Evolutionary conservation across 2,329 filamentous ascomycete genomes (phyloP).

Genomic region (Ophiostoma novo-ulmi): DNA sequence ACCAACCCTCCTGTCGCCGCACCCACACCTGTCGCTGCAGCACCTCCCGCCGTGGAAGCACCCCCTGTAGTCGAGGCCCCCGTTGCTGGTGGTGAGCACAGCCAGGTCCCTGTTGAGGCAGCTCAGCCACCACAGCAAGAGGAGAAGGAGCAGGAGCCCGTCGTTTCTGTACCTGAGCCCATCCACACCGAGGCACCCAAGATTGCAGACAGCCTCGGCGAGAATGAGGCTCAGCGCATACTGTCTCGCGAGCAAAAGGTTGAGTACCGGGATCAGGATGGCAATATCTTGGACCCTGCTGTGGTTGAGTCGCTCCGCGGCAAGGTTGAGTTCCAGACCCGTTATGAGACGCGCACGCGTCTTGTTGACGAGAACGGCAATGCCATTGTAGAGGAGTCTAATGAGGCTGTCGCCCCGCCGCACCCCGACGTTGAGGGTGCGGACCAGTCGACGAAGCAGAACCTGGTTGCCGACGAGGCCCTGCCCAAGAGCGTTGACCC

Average conservation of each 20-base stretch:
- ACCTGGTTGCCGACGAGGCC: constrained; percentile 36
- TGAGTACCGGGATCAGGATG: constrained; percentile 92
- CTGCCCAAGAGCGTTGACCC: constrained; percentile 41
- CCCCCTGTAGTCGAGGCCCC: constrained; percentile 23
- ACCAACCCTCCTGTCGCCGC: constrained; percentile 27
- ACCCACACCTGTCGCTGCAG: constrained; percentile 15
- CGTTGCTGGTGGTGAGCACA: constrained; percentile 19
- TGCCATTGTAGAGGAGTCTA: constrained; percentile 53
- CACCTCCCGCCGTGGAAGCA: background rate
- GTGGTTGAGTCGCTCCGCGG: constrained; percentile 80
- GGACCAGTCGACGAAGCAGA: constrained; percentile 51
- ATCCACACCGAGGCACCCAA: constrained; percentile 50
- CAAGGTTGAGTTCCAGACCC: constrained; percentile 92
- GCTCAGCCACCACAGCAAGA: constrained; percentile 27
- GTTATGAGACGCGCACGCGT: constrained; percentile 89
- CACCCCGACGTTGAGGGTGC: constrained; percentile 58
- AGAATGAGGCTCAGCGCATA: constrained; percentile 39
- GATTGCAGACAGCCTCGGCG: background rate
- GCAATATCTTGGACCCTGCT: constrained; percentile 78
- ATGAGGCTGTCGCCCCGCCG: constrained; percentile 47
- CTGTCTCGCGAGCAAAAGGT: constrained; percentile 68
- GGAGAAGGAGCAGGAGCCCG: constrained; percentile 27
- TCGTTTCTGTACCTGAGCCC: constrained; percentile 32
- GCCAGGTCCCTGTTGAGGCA: constrained; percentile 30
- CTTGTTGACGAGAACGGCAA: constrained; percentile 75